These are phyloP conservation scores for Volvox reticuliferus DNA, from an alignment of 139 green algal genomes.

Conservation along the genomic window DNA sequence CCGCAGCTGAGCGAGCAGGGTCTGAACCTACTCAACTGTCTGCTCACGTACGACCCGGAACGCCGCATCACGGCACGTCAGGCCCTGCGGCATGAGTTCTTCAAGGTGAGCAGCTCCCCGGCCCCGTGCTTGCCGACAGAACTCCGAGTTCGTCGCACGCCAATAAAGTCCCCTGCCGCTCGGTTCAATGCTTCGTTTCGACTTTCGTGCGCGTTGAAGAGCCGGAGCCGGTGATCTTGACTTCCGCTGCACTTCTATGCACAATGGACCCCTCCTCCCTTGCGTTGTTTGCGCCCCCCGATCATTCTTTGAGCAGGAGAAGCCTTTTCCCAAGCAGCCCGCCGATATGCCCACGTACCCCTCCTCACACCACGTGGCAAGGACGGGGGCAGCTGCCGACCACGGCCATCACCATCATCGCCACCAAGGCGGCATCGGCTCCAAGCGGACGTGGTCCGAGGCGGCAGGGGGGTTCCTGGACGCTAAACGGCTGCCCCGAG, in stretches of 20 bases:
- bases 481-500: background rate
- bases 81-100: constrained; percentile 70
- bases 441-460: constrained; percentile 14
- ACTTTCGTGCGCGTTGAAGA: too few relatives aligned
- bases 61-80: constrained; percentile 64
- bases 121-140: too few relatives aligned
- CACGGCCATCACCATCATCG: background rate
- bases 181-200: too few relatives aligned
- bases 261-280: too few relatives aligned
- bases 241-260: too few relatives aligned
- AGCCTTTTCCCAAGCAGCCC: constrained; percentile 66
- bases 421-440: background rate
- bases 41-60: constrained; percentile 71
- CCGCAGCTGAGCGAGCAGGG: constrained; percentile 55
- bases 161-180: too few relatives aligned
- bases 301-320: constrained; percentile 46
- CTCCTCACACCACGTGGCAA: constrained; percentile 48
- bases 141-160: too few relatives aligned
- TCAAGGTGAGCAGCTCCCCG: constrained; percentile 53
- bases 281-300: too few relatives aligned
- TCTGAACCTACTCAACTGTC: constrained; percentile 73
- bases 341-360: constrained; percentile 81
- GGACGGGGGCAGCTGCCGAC: background rate
- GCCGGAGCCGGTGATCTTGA: too few relatives aligned
- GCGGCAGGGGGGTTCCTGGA: constrained; percentile 26